These are phyloP conservation scores for Phragmites australis DNA, from an alignment of 176 grass and related monocot species.

Conservation along the genomic window DNA sequence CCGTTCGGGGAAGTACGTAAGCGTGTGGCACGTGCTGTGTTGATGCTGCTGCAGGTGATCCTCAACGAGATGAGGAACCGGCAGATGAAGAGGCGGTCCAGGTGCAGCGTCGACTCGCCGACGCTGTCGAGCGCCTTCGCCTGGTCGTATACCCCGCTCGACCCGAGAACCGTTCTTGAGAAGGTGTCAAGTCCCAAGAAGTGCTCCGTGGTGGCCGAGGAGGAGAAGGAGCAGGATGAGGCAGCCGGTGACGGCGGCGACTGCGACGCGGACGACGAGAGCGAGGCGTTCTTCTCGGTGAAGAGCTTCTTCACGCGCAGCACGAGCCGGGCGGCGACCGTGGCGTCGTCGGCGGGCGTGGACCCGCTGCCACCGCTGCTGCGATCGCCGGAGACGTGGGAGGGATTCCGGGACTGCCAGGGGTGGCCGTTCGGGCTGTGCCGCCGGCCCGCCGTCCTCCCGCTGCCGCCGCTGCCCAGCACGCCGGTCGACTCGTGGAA, in stretches of 20 bases:
- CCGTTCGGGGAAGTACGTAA: neutral
- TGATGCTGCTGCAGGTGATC: slow-evolving; percentile 51
- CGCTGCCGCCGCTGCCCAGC: slow-evolving; percentile 76
- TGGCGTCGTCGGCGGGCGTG: slow-evolving; percentile 43
- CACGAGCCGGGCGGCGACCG: slow-evolving; percentile 57
- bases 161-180: slow-evolving; percentile 34
- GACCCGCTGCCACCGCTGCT: slow-evolving; percentile 13
- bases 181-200: slow-evolving; percentile 23
- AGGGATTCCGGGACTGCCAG: slow-evolving; percentile 67
- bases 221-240: slow-evolving; percentile 9
- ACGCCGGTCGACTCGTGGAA: slow-evolving; percentile 78
- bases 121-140: slow-evolving; percentile 26
- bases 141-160: slow-evolving; percentile 53
- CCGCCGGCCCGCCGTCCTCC: slow-evolving; percentile 47
- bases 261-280: slow-evolving; percentile 52
- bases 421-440: slow-evolving; percentile 96
- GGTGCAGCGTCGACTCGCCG: slow-evolving; percentile 37
- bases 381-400: slow-evolving; percentile 36
- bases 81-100: slow-evolving; percentile 55
- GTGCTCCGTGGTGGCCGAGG: neutral
- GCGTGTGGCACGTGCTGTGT: neutral
- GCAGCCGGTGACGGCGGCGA: neutral
- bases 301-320: slow-evolving; percentile 85
- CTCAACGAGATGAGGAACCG: slow-evolving; percentile 77
- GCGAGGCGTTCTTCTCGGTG: slow-evolving; percentile 88